These are phyloP conservation scores for Trichoderma parareesei DNA, from an alignment of 495 filamentous ascomycete genomes.

Conservation along the genomic window DNA sequence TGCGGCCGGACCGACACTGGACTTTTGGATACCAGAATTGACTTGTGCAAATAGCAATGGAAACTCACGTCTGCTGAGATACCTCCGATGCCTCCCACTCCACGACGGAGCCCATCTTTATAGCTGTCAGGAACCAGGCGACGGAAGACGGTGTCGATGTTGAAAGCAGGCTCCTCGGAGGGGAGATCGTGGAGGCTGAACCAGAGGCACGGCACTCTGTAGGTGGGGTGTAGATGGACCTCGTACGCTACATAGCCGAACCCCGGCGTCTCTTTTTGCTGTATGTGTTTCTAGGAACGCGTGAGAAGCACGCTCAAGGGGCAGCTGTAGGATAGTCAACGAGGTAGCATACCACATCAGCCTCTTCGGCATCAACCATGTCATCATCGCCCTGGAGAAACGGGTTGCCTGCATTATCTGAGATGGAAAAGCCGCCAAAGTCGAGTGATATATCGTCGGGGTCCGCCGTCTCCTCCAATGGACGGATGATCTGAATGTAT, in stretches of 20 bases:
- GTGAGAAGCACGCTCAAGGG: constrained; percentile 9
- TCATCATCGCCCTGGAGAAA: constrained; percentile 20
- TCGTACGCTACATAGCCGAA: constrained; percentile 53
- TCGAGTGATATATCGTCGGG: constrained; percentile 33
- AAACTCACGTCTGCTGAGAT: constrained; percentile 67
- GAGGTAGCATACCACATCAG: constrained; percentile 32
- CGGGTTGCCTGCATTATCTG: background rate
- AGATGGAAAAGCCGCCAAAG: constrained; percentile 31
- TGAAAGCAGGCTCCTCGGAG: constrained; percentile 30
- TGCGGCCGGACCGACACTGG: constrained; percentile 16
- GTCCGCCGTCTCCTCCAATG: constrained; percentile 33
- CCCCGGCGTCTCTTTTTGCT: constrained; percentile 15
- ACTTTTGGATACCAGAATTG: constrained; percentile 31
- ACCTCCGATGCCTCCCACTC: constrained; percentile 59
- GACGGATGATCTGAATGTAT: constrained; percentile 40
- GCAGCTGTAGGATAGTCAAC: background rate
- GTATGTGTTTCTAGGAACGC: constrained; percentile 30
- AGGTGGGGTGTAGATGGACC: constrained; percentile 49
- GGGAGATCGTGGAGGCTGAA: constrained; percentile 43
- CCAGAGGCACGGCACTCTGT: constrained; percentile 52
- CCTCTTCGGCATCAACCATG: constrained; percentile 38
- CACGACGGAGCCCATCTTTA: constrained; percentile 43
- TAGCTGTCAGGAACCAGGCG: constrained; percentile 59
- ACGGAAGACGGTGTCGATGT: constrained; percentile 60
- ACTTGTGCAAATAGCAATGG: constrained; percentile 25